A percentile compares a stretch with the other conserved stretches of the same genome.
Conservation (phyloP, 148 eudicot species). For the Rhododendron ferrugineum region DNA sequence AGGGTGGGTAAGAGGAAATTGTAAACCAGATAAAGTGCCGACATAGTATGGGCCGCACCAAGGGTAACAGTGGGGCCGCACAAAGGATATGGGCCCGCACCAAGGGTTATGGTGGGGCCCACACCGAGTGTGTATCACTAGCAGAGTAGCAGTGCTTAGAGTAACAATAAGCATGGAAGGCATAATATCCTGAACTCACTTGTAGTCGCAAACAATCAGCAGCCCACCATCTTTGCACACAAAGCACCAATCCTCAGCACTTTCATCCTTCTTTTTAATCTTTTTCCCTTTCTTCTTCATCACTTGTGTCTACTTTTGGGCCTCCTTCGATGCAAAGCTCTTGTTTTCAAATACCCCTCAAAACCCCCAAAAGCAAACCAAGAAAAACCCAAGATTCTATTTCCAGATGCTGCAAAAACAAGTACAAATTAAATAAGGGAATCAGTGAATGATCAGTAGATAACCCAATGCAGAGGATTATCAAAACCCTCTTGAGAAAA, state of each 20-base stretch:
- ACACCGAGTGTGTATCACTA: neutral
- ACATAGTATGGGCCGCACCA: too few species aligned
- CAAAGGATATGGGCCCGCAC: neutral
- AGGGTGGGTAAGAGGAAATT: too few species aligned
- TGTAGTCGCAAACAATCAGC: conserved; percentile 61
- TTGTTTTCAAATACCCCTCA: neutral
- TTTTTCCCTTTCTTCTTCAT: conserved; percentile 15
- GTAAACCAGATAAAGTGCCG: too few species aligned
- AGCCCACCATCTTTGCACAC: conserved; percentile 76
- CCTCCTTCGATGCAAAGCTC: neutral
- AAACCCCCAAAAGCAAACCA: neutral
- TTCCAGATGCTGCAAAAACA: neutral
- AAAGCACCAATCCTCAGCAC: conserved; percentile 69
- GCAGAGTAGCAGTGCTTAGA: neutral
- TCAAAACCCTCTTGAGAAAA: neutral
- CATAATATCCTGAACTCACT: conserved; percentile 24
- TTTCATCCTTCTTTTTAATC: conserved; percentile 22
- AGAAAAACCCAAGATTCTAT: neutral
- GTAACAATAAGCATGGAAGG: neutral
- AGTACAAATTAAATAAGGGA: neutral
- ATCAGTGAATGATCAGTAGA: neutral
- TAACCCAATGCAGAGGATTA: neutral
- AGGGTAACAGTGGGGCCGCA: neutral
- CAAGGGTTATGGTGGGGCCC: neutral
- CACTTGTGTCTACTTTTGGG: neutral